These are phyloP conservation scores for Hymenoscyphus occultus DNA, from an alignment of 2,329 filamentous ascomycete genomes.

Conservation along the genomic window DNA sequence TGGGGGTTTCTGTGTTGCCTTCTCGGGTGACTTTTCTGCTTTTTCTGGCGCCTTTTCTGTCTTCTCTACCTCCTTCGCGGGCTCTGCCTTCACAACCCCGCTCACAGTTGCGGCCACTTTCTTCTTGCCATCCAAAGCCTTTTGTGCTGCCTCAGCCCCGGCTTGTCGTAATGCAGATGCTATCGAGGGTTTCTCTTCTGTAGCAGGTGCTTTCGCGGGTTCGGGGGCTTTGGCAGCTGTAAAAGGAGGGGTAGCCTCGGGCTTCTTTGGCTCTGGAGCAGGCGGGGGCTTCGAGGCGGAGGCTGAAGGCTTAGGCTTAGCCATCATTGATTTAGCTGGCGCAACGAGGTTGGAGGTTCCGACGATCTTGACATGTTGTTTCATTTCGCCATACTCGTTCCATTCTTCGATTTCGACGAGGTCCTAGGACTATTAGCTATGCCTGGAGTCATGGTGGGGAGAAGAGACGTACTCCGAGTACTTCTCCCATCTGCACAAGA, in stretches of 20 bases:
- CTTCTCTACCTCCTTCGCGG: conserved; percentile 17
- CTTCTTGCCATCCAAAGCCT: conserved; percentile 58
- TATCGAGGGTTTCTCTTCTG: conserved; percentile 31
- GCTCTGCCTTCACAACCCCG: conserved; percentile 19
- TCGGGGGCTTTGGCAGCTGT: conserved; percentile 19
- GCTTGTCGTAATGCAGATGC: conserved; percentile 51
- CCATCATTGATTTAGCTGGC: conserved; percentile 29
- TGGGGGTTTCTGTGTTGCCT: conserved; percentile 13
- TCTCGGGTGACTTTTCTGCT: conserved; percentile 10
- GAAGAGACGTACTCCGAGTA: conserved; percentile 70
- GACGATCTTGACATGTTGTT: conserved; percentile 73
- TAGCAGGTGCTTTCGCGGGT: conserved; percentile 17
- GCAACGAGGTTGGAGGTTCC: conserved; percentile 17
- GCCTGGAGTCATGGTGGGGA: not conserved
- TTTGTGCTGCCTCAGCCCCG: conserved; percentile 63
- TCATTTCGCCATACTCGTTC: conserved; percentile 97
- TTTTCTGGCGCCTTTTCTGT: not conserved
- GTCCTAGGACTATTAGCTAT: conserved; percentile 56
- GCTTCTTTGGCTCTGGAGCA: conserved; percentile 23
- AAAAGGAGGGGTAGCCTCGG: conserved; percentile 25
- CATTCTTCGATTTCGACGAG: conserved; percentile 94
- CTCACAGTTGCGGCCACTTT: conserved; percentile 22
- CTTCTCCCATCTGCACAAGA: conserved; percentile 79
- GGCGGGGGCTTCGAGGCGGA: conserved; percentile 29
- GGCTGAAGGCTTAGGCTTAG: conserved; percentile 27